Evolutionary conservation across 495 filamentous ascomycete genomes (phyloP).

Genomic region (Choiromyces venosus): DNA sequence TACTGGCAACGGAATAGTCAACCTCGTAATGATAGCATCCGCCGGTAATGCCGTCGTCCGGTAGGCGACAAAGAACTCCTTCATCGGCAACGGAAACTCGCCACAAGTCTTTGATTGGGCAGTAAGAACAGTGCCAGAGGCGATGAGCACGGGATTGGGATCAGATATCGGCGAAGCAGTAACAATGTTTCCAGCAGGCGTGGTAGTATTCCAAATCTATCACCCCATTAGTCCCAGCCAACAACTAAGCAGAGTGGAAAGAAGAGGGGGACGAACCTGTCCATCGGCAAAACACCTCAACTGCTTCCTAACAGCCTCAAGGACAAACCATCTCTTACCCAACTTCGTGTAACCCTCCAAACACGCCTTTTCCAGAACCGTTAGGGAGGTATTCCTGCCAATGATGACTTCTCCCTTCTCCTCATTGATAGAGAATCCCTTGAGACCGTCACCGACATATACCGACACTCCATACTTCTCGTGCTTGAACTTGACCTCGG

Average conservation of each 20-base stretch:
- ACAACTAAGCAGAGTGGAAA: not conserved
- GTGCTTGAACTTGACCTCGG: constrained; percentile 45
- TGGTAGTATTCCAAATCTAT: constrained; percentile 46
- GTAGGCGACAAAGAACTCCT: constrained; percentile 44
- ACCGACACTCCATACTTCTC: constrained; percentile 43
- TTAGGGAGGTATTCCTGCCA: constrained; percentile 44
- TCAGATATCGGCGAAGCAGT: constrained; percentile 48
- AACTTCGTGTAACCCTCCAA: constrained; percentile 43
- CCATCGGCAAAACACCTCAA: constrained; percentile 46
- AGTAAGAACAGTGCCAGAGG: constrained; percentile 42
- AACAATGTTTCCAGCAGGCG: constrained; percentile 45
- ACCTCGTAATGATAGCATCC: constrained; percentile 47
- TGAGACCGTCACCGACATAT: constrained; percentile 46
- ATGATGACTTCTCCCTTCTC: constrained; percentile 33
- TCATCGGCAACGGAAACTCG: constrained; percentile 38
- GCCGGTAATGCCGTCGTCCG: constrained; percentile 44
- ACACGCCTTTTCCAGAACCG: constrained; percentile 44
- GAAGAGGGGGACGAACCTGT: constrained; percentile 31
- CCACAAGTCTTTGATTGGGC: constrained; percentile 38
- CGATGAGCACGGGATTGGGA: constrained; percentile 45
- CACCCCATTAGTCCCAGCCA: constrained; percentile 1
- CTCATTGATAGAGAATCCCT: constrained; percentile 35
- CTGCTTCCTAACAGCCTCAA: constrained; percentile 45
- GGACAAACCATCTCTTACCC: constrained; percentile 40
- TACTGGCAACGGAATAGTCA: constrained; percentile 47